Percentiles rank a stretch among this genome's conserved stretches.
Conservation (phyloP, 202 grass and related monocot species). For the Cymbopogon flexuosus region DNA sequence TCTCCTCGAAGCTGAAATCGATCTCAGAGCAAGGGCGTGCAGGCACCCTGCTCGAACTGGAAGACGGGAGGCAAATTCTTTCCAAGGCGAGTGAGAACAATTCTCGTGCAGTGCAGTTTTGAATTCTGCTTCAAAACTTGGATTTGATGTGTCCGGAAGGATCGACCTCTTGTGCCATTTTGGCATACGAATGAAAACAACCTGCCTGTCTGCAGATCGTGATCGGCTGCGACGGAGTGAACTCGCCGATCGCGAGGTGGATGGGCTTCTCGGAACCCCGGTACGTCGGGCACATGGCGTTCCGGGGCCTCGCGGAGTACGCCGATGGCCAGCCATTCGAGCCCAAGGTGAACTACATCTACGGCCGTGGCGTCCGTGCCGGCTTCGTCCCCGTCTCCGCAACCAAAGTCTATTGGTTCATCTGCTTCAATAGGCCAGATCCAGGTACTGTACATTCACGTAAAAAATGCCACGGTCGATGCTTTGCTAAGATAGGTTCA, state of each 20-base stretch:
- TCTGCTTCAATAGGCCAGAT: slow-evolving; percentile 72
- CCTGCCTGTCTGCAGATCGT: slow-evolving; percentile 42
- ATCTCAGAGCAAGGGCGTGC: slow-evolving; percentile 48
- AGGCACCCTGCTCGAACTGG: slow-evolving; percentile 61
- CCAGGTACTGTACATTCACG: slow-evolving; percentile 36
- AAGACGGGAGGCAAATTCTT: slow-evolving; percentile 54
- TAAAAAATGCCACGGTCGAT: too few relatives aligned
- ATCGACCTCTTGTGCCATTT: too few relatives aligned
- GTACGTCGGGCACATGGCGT: slow-evolving; percentile 78
- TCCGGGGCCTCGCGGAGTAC: slow-evolving; percentile 66
- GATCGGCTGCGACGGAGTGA: slow-evolving; percentile 79
- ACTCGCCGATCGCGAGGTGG: slow-evolving; percentile 77
- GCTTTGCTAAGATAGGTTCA: too few relatives aligned
- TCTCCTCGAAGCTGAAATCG: slow-evolving; percentile 68
- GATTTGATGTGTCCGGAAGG: too few relatives aligned
- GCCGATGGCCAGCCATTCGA: slow-evolving; percentile 54
- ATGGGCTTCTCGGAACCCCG: slow-evolving; percentile 85
- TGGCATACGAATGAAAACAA: neutral
- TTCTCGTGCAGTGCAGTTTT: neutral
- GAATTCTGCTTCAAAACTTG: too few relatives aligned
- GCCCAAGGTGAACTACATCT: slow-evolving; percentile 86
- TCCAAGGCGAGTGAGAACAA: slow-evolving; percentile 34
- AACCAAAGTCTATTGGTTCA: slow-evolving; percentile 90
- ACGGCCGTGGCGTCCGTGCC: slow-evolving; percentile 71
- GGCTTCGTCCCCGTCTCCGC: slow-evolving; percentile 81